Percentiles rank a stretch among this genome's conserved stretches.
These are phyloP conservation scores for Sarocladium oryzae DNA, from an alignment of 2,329 filamentous ascomycete species.

Conservation along the genomic window DNA sequence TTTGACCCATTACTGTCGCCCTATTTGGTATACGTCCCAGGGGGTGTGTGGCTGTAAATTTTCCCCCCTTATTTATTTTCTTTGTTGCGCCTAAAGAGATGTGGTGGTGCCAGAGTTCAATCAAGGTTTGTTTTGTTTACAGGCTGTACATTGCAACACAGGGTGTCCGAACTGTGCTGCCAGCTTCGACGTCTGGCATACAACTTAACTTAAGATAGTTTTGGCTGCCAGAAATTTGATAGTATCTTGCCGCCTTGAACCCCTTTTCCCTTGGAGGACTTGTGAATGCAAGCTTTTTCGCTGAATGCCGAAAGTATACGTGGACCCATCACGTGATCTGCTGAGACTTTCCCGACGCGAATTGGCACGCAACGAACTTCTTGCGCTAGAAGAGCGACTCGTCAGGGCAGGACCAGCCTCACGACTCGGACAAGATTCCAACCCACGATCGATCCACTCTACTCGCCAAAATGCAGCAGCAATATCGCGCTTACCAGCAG, in stretches of 20 bases:
- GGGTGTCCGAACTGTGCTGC: too few species aligned
- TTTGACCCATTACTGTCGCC: background rate
- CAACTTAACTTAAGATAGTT: too few species aligned
- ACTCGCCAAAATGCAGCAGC: slow-evolving; percentile 41
- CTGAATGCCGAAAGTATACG: too few species aligned
- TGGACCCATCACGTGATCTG: slow-evolving; percentile 21
- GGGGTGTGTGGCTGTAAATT: background rate
- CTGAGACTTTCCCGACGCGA: slow-evolving; percentile 13
- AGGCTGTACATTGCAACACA: background rate
- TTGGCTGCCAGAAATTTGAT: too few species aligned
- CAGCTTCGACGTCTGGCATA: too few species aligned
- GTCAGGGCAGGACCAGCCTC: slow-evolving; percentile 10
- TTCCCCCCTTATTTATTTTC: too few species aligned
- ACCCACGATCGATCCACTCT: slow-evolving; percentile 10
- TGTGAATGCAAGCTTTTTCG: too few species aligned
- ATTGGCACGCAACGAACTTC: slow-evolving; percentile 1
- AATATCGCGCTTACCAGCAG: slow-evolving; percentile 46
- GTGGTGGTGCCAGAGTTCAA: too few species aligned
- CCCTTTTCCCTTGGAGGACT: too few species aligned
- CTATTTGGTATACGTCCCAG: slow-evolving; percentile 6
- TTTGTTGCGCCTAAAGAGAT: too few species aligned
- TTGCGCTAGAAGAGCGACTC: slow-evolving; percentile 11
- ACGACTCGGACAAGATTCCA: slow-evolving; percentile 10
- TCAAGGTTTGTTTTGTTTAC: background rate
- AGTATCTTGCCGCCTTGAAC: too few species aligned